Evolutionary conservation across 2,329 filamentous ascomycete genomes (phyloP).

Genomic region (Penicillium palitans): DNA sequence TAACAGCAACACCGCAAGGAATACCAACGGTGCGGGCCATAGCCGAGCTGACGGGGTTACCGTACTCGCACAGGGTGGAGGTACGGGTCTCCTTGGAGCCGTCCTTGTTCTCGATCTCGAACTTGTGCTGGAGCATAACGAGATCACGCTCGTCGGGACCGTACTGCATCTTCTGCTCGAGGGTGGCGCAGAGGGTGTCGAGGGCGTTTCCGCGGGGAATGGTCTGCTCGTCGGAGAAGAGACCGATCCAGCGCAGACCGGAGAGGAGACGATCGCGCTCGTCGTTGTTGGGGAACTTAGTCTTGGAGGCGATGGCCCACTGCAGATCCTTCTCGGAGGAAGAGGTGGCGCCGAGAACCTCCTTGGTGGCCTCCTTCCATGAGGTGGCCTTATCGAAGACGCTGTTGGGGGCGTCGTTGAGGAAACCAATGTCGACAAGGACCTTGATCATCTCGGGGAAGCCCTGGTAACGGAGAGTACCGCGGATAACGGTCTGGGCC

Average conservation of each 20-base stretch:
- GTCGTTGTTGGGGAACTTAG: slow-evolving; percentile 67
- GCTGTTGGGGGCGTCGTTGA: slow-evolving; percentile 67
- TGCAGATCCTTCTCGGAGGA: slow-evolving; percentile 68
- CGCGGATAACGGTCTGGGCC: slow-evolving; percentile 80
- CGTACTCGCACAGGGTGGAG: slow-evolving; percentile 80
- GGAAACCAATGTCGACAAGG: slow-evolving; percentile 87
- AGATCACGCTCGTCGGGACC: slow-evolving; percentile 79
- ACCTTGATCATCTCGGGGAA: slow-evolving; percentile 89
- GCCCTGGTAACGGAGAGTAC: slow-evolving; percentile 81
- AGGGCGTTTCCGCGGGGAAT: slow-evolving; percentile 75
- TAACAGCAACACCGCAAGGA: slow-evolving; percentile 71
- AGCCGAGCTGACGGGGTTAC: slow-evolving; percentile 73
- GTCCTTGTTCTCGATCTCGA: slow-evolving; percentile 80
- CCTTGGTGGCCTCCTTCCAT: slow-evolving; percentile 83
- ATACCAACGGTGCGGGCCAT: slow-evolving; percentile 75
- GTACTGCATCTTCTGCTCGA: slow-evolving; percentile 91
- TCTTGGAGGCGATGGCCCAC: slow-evolving; percentile 72
- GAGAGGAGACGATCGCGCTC: slow-evolving; percentile 69
- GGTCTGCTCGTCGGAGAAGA: slow-evolving; percentile 69
- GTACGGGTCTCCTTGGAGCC: slow-evolving; percentile 75
- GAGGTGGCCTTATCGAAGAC: slow-evolving; percentile 66
- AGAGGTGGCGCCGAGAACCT: slow-evolving; percentile 70
- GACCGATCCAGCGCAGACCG: slow-evolving; percentile 69
- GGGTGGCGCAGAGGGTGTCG: slow-evolving; percentile 84
- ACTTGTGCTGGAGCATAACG: slow-evolving; percentile 65